Evolutionary conservation across 2,329 filamentous ascomycete species (phyloP).

Genomic region (Fusarium liriodendri): DNA sequence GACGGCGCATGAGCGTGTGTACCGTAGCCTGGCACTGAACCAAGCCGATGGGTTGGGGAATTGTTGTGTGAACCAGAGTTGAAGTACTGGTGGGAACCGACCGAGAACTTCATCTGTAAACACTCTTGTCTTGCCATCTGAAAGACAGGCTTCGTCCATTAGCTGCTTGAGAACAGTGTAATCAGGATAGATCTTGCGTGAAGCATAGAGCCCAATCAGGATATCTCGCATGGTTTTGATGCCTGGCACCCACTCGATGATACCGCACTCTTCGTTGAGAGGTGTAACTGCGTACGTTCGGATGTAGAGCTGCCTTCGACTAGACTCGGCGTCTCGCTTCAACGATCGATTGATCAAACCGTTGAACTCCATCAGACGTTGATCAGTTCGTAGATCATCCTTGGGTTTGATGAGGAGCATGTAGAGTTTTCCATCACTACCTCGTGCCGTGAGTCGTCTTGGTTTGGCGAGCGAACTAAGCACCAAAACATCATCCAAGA

Average conservation of each 20-base stretch:
- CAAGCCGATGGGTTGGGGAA: constrained; percentile 94
- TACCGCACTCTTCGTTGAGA: constrained; percentile 95
- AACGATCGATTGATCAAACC: constrained; percentile 96
- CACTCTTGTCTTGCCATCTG: constrained; percentile 70
- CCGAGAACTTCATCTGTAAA: constrained; percentile 75
- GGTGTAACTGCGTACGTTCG: constrained; percentile 97
- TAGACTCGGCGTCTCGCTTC: constrained; percentile 91
- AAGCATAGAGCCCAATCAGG: constrained; percentile 80
- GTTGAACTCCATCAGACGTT: constrained; percentile 99
- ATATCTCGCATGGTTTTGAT: constrained; percentile 95
- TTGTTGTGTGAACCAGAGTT: constrained; percentile 95
- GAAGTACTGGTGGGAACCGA: constrained; percentile 84
- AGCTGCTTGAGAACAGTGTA: constrained; percentile 73
- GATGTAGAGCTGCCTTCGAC: constrained; percentile 91
- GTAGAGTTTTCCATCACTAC: constrained; percentile 89
- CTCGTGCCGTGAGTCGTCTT: constrained; percentile 86
- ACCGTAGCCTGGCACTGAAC: constrained; percentile 89
- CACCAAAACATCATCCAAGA: constrained; percentile 89
- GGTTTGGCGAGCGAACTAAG: constrained; percentile 93
- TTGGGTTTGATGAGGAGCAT: constrained; percentile 97
- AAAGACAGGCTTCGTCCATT: constrained; percentile 72
- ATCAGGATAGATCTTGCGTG: constrained; percentile 76
- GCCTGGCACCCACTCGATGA: constrained; percentile 98
- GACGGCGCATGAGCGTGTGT: constrained; percentile 93
- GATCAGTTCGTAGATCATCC: constrained; percentile 96